phyloP scores from a whole-genome alignment of 2,329 filamentous ascomycete species.

The Leptographium wingfieldii region DNA sequence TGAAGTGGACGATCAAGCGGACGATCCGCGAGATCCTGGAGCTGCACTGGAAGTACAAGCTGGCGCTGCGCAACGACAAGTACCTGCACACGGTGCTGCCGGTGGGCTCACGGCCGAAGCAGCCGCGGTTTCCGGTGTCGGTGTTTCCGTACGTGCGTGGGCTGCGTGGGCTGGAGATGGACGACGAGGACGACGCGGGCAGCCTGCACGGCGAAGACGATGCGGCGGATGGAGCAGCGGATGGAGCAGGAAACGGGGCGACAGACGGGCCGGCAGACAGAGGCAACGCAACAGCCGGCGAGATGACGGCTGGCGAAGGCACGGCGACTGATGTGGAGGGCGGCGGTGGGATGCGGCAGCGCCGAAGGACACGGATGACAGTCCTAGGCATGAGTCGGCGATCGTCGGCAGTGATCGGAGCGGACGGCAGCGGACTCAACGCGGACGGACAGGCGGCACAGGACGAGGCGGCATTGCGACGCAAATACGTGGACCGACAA shows the following conservation, averaged over 20 bases:
- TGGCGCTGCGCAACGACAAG: slow-evolving; percentile 72
- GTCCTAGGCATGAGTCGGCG: slow-evolving; percentile 41
- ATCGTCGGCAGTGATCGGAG: slow-evolving; percentile 36
- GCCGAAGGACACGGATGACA: slow-evolving; percentile 37
- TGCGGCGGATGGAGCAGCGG: background rate
- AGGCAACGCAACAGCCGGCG: slow-evolving; percentile 21
- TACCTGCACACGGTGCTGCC: slow-evolving; percentile 60
- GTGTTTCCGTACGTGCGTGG: slow-evolving; percentile 83
- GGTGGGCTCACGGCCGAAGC: slow-evolving; percentile 55
- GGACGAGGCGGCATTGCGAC: slow-evolving; percentile 41
- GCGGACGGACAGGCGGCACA: slow-evolving; percentile 28
- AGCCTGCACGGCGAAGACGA: slow-evolving; percentile 25
- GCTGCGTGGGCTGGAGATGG: slow-evolving; percentile 64
- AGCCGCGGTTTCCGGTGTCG: slow-evolving; percentile 80
- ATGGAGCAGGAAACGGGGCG: slow-evolving; percentile 19
- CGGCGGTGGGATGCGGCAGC: slow-evolving; percentile 19
- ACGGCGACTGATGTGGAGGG: slow-evolving; percentile 59
- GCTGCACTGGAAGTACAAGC: slow-evolving; percentile 84
- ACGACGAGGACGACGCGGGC: slow-evolving; percentile 53
- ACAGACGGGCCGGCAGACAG: slow-evolving; percentile 20
- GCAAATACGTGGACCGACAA: slow-evolving; percentile 67
- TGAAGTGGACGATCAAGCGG: slow-evolving; percentile 90
- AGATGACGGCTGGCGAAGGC: slow-evolving; percentile 45
- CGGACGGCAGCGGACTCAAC: slow-evolving; percentile 19
- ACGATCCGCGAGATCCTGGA: slow-evolving; percentile 85